Percentiles rank a stretch among this genome's conserved stretches.
phyloP scores from a whole-genome alignment of 163 green algal species.

The Chlamydomonas reinhardtii region DNA sequence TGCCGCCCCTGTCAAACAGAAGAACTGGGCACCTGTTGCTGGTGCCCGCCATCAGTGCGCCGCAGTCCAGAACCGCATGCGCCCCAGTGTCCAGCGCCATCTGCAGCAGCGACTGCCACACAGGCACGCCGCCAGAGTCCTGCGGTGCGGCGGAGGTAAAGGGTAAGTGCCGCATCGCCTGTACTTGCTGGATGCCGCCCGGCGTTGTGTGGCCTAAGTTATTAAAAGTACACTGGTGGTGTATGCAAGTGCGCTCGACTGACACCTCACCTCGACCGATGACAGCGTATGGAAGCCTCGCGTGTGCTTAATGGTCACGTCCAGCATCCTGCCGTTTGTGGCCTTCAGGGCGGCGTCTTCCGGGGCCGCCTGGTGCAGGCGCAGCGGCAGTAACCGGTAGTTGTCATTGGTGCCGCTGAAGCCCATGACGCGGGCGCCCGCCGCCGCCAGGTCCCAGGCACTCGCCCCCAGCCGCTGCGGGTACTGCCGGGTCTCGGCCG shows the following conservation, averaged over 20 bases:
- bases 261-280: too few relatives aligned
- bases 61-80: conserved; percentile 66
- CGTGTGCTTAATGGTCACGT: conserved; percentile 53
- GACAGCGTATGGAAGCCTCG: neutral
- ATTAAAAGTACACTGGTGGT: too few relatives aligned
- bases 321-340: conserved; percentile 75
- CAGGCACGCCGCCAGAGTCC: neutral
- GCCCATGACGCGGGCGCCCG: conserved; percentile 45
- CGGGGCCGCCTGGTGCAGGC: conserved; percentile 50
- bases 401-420: conserved; percentile 75
- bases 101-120: conserved; percentile 61
- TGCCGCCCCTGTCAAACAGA: too few relatives aligned
- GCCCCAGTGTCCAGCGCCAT: conserved; percentile 36
- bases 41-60: conserved; percentile 63
- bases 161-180: neutral
- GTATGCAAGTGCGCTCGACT: too few relatives aligned
- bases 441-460: conserved; percentile 66
- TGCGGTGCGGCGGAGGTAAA: neutral
- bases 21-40: conserved; percentile 60
- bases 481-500: conserved; percentile 62
- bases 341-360: conserved; percentile 4
- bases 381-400: conserved; percentile 68
- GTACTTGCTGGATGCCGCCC: too few relatives aligned
- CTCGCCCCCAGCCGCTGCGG: conserved; percentile 56
- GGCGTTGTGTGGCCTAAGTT: too few relatives aligned